Base-by-base conservation (phyloP, 1,139 yeast species). In the Meyerozyma elateridarum region DNA sequence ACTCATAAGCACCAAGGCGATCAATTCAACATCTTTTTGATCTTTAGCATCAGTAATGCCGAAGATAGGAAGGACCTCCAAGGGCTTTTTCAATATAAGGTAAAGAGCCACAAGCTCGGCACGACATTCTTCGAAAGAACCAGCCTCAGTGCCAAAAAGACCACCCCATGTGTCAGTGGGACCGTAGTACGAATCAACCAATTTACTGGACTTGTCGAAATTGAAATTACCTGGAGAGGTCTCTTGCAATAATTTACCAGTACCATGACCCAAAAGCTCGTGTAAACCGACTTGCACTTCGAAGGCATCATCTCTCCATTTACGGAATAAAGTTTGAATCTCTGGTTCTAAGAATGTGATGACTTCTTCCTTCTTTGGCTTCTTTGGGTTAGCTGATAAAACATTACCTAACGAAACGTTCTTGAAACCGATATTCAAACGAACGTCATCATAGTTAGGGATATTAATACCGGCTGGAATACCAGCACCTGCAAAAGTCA, bases 201-300 rank as follows among this genome's bases (percentile, higher is more conserved):
- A 80, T 7, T 87, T 83, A 34, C 87, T 85, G 9, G 54, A 52
- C 30, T 58, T 64, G 55, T 85, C 88, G 49, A 84, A 87, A 56
- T 87, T 87, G 68, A 72, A 85, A 13, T 63, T 55, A 6, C 84
- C 84, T 29, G 76, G 77, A 8, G 64, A 64, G 11, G 73, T 65
- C 52, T 85, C 87, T 45, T 73, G 74, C 46, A 87, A 63, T 36
- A 87, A 64, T 54, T 85, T 85, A 32, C 95, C 95, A 5, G 91
- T 78, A 28, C 95, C 96, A 52, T 87, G 96, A n/a, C 96, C 95
- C 40, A 87, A 69, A 41, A 87, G 68, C 57, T 87, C 95, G 56
- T 87, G 96, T 48, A 85, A 81, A 33, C 95, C 95, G 30, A 87
- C 96, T 58, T 85, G 95, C 25, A 85, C 93, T 55, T 87, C 95